Evolutionary conservation across 2,329 filamentous ascomycete species (phyloP).

Genomic region (Neonectria punicea): DNA sequence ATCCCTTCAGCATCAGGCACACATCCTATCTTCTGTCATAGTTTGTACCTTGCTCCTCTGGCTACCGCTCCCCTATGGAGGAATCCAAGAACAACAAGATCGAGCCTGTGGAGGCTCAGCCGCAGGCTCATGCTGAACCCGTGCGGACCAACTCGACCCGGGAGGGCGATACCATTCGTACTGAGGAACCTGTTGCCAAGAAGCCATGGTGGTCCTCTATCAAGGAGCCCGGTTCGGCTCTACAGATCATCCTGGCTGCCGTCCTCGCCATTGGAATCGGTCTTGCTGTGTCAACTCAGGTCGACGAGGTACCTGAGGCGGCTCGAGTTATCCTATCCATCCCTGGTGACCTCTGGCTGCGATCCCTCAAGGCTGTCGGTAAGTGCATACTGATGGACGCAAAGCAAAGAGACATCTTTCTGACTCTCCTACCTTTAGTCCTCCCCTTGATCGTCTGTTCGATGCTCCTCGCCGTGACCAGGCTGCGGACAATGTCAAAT

Average conservation of each 20-base stretch:
- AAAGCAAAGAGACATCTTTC: background rate
- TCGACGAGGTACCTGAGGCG: slow-evolving; percentile 55
- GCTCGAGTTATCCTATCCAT: slow-evolving; percentile 57
- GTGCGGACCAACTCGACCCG: slow-evolving; percentile 34
- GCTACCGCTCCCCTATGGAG: slow-evolving; percentile 30
- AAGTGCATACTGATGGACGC: slow-evolving; percentile 30
- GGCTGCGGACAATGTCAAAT: slow-evolving; percentile 57
- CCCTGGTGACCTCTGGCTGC: slow-evolving; percentile 61
- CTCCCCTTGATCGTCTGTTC: slow-evolving; percentile 63
- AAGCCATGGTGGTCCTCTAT: slow-evolving; percentile 51
- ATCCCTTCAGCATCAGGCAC: slow-evolving; percentile 14
- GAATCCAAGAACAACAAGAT: slow-evolving; percentile 34
- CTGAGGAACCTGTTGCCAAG: slow-evolving; percentile 38
- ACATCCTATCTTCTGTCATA: slow-evolving; percentile 6
- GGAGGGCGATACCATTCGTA: slow-evolving; percentile 13
- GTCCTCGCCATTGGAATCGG: slow-evolving; percentile 61
- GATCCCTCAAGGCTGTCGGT: slow-evolving; percentile 60
- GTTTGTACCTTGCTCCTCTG: background rate
- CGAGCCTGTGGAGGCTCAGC: slow-evolving; percentile 6
- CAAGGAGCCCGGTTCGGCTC: slow-evolving; percentile 55
- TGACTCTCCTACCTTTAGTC: slow-evolving; percentile 46
- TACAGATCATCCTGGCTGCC: slow-evolving; percentile 62
- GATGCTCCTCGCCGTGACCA: slow-evolving; percentile 62
- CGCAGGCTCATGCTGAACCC: slow-evolving; percentile 15
- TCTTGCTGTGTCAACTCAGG: slow-evolving; percentile 54